Evolutionary conservation across 2,329 filamentous ascomycete genomes (phyloP).

Genomic region (Periglandula ipomoeae): DNA sequence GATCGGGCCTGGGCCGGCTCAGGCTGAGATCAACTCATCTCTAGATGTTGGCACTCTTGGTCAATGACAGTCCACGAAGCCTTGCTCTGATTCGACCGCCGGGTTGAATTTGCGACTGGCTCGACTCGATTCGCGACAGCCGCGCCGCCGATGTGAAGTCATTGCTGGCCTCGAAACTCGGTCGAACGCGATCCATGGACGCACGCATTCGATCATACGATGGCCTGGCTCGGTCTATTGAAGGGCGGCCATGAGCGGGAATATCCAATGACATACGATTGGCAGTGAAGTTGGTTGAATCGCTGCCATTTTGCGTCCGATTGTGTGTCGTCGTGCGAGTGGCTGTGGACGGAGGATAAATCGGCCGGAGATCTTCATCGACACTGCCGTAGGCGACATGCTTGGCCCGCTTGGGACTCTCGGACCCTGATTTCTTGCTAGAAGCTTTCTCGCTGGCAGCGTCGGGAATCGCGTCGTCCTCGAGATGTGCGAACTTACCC

Average conservation of each 20-base stretch:
- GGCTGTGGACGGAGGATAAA: slow-evolving; percentile 86
- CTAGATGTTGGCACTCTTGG: slow-evolving; percentile 31
- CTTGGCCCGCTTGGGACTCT: slow-evolving; percentile 47
- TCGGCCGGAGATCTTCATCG: slow-evolving; percentile 82
- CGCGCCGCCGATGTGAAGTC: slow-evolving; percentile 90
- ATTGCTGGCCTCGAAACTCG: slow-evolving; percentile 77
- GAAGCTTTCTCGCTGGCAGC: slow-evolving; percentile 28
- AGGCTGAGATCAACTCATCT: slow-evolving; percentile 14
- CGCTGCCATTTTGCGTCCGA: slow-evolving; percentile 83
- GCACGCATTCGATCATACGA: slow-evolving; percentile 82
- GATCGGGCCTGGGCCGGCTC: slow-evolving; percentile 4
- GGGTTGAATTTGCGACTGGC: slow-evolving; percentile 33
- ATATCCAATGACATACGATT: slow-evolving; percentile 46
- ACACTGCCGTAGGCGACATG: slow-evolving; percentile 54
- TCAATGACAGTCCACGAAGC: slow-evolving; percentile 34
- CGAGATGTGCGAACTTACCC: slow-evolving; percentile 71
- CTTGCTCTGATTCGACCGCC: slow-evolving; percentile 24
- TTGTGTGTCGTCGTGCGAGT: slow-evolving; percentile 66
- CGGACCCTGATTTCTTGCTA: slow-evolving; percentile 40
- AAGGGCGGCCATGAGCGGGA: slow-evolving; percentile 34
- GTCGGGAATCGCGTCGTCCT: slow-evolving; percentile 24
- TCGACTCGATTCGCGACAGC: slow-evolving; percentile 74
- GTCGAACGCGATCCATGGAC: slow-evolving; percentile 77
- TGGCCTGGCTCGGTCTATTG: slow-evolving; percentile 61
- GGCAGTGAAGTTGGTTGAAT: slow-evolving; percentile 81